These are phyloP conservation scores for Aspergillus intermedius DNA, from an alignment of 2,329 filamentous ascomycete species.

Conservation along the genomic window DNA sequence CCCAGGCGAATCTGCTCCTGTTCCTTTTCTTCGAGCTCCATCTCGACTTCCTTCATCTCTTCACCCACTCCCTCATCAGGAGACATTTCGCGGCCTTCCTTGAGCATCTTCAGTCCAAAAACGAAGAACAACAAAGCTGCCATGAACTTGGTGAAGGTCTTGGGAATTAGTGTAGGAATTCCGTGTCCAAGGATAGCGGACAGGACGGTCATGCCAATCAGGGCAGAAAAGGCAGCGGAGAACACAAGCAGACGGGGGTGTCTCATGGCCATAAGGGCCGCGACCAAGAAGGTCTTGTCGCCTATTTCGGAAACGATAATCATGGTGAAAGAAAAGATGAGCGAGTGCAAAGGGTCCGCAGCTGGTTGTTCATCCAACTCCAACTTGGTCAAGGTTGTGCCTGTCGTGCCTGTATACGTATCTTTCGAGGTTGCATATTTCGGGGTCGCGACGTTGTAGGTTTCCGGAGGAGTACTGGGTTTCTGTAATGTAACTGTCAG, in stretches of 20 bases:
- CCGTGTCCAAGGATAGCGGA: conserved; percentile 90
- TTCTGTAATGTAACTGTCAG: conserved; percentile 54
- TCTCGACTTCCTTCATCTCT: conserved; percentile 95
- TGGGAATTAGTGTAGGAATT: conserved; percentile 81
- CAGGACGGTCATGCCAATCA: conserved; percentile 90
- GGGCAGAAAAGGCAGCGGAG: conserved; percentile 82
- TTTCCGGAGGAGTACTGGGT: conserved; percentile 71
- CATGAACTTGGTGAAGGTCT: conserved; percentile 81
- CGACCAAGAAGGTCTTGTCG: conserved; percentile 97
- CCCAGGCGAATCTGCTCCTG: conserved; percentile 62
- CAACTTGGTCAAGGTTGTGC: conserved; percentile 5
- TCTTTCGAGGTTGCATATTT: conserved; percentile 45
- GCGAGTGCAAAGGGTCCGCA: conserved; percentile 78
- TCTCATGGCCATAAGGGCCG: conserved; percentile 98
- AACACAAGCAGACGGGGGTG: conserved; percentile 91
- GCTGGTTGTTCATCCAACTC: conserved; percentile 38
- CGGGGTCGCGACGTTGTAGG: conserved; percentile 66
- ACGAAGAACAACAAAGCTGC: conserved; percentile 80
- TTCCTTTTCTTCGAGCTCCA: conserved; percentile 90
- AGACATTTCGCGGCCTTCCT: conserved; percentile 83
- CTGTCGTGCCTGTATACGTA: conserved; percentile 25
- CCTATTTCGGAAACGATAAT: conserved; percentile 95
- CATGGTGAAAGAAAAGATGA: conserved; percentile 89
- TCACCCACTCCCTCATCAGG: conserved; percentile 86
- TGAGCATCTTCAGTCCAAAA: conserved; percentile 77